phyloP scores from a whole-genome alignment of 2,329 filamentous ascomycete species.

The Tolypocladium guangdongense region DNA sequence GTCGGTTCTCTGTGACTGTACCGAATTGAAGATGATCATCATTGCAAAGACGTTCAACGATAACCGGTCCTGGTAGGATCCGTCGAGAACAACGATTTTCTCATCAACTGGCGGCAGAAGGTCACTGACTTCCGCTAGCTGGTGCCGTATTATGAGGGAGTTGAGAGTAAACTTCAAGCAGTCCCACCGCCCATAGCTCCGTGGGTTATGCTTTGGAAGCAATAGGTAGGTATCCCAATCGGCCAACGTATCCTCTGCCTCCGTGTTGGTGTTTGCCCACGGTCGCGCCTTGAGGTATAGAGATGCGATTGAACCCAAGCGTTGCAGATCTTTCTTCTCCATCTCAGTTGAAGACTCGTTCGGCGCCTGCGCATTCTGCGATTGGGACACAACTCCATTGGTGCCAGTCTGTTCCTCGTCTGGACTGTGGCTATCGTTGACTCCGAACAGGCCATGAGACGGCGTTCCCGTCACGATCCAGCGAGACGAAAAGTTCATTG shows the following conservation, averaged over 20 bases:
- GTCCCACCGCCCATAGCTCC: conserved; percentile 44
- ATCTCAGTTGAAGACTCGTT: conserved; percentile 30
- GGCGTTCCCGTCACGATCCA: conserved; percentile 93
- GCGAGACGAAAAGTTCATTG: conserved; percentile 54
- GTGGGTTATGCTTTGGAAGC: conserved; percentile 38
- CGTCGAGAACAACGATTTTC: conserved; percentile 61
- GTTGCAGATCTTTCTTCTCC: conserved; percentile 53
- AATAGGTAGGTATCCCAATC: conserved; percentile 67
- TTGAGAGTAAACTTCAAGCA: conserved; percentile 63
- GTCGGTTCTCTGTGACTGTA: conserved; percentile 77
- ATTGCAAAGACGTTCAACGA: conserved; percentile 78
- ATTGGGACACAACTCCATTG: conserved; percentile 13
- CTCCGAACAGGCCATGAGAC: conserved; percentile 69
- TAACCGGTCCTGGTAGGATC: conserved; percentile 74
- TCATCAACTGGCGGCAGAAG: conserved; percentile 65
- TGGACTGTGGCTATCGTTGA: conserved; percentile 20
- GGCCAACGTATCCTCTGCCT: conserved; percentile 45
- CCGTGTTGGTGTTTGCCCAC: conserved; percentile 54
- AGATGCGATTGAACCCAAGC: conserved; percentile 53
- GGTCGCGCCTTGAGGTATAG: conserved; percentile 68
- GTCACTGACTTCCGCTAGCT: conserved; percentile 55
- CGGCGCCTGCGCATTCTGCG: background rate
- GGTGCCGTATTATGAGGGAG: conserved; percentile 72
- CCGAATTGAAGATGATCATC: conserved; percentile 73
- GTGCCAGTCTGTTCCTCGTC: background rate